Conservation (phyloP, 176 grass and related monocot species). For the Musa acuminata region DNA sequence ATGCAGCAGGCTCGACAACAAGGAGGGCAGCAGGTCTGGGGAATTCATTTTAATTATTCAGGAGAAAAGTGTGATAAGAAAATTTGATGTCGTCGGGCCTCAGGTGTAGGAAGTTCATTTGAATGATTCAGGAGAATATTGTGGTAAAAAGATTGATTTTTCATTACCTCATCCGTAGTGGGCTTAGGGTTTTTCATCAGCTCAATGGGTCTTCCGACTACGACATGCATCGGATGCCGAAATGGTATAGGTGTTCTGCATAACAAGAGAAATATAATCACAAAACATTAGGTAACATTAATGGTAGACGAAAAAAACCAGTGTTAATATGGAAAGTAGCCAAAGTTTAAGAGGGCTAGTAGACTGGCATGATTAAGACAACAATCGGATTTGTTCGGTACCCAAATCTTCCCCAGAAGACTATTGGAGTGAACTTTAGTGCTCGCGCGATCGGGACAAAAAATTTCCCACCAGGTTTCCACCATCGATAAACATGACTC, state of each 20-base stretch:
- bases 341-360: background rate
- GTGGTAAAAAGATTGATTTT: background rate
- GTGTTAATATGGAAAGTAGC: constrained; percentile 16
- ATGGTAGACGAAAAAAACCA: no score
- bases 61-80: background rate
- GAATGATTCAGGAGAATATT: no score
- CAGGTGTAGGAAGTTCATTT: background rate
- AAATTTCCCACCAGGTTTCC: constrained; percentile 75
- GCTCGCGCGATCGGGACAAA: constrained; percentile 79
- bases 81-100: background rate
- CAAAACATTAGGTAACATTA: background rate
- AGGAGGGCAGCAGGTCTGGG: background rate
- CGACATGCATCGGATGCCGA: constrained; percentile 60
- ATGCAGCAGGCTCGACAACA: background rate
- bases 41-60: background rate
- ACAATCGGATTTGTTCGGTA: constrained; percentile 10
- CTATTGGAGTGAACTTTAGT: constrained; percentile 83
- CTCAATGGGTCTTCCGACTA: constrained; percentile 73
- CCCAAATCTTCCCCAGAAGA: constrained; percentile 88
- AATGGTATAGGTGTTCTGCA: constrained; percentile 81
- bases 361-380: background rate
- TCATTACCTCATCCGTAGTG: constrained; percentile 56
- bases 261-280: constrained; percentile 8
- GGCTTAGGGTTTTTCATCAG: constrained; percentile 63
- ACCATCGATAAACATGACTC: constrained; percentile 81